Conservation (phyloP, 257 asterid genomes). For the Petunia secreta region DNA sequence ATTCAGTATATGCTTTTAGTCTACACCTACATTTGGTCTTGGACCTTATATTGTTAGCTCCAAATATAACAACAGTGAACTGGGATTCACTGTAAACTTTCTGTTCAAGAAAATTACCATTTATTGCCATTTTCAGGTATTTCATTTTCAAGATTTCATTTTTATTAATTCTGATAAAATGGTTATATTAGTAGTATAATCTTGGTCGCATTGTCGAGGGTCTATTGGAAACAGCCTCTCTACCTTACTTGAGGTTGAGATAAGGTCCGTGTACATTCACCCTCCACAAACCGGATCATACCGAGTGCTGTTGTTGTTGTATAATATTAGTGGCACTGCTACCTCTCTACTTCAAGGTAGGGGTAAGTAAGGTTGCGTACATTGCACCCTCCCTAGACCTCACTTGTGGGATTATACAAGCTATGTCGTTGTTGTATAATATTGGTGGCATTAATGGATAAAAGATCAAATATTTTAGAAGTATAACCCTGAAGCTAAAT, state of each 20-base stretch:
- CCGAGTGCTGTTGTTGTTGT: no score
- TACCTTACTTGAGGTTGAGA: no score
- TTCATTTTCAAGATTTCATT: background rate
- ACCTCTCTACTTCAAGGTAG: no score
- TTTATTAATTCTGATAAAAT: background rate
- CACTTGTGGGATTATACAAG: no score
- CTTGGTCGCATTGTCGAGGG: no score
- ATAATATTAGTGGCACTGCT: no score
- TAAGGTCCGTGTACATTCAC: no score
- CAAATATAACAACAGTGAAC: background rate
- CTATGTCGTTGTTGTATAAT: no score
- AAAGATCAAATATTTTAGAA: background rate
- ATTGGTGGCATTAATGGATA: background rate
- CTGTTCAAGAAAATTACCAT: background rate
- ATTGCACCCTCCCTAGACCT: no score
- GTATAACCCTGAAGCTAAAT: background rate
- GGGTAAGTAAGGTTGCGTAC: no score
- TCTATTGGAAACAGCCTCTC: no score
- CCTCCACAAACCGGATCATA: no score
- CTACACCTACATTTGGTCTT: constrained; percentile 14
- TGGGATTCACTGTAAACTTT: constrained; percentile 3
- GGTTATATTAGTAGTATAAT: background rate
- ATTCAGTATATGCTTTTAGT: background rate
- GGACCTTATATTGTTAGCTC: constrained; percentile 15
- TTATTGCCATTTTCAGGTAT: constrained; percentile 26